These are phyloP conservation scores for Collybia sp. DNA, from an alignment of 768 basidiomycete genomes.

Conservation along the genomic window DNA sequence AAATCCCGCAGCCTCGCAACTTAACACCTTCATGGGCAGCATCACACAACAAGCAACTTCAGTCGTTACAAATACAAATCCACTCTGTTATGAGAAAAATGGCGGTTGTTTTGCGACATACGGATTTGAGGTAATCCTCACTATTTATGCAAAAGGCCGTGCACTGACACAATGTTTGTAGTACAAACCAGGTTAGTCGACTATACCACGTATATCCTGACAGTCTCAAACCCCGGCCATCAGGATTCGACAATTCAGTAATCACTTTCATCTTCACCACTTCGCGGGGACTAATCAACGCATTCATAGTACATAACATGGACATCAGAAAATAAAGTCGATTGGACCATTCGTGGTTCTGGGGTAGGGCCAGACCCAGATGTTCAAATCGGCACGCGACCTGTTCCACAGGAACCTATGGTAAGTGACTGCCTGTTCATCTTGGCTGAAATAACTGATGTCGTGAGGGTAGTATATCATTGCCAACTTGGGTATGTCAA, in stretches of 20 bases:
- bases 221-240: not conserved
- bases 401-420: constrained; percentile 84
- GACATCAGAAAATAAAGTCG: constrained; percentile 60
- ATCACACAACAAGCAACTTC: constrained; percentile 78
- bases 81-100: constrained; percentile 60
- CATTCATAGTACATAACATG: constrained; percentile 73
- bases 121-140: constrained; percentile 62
- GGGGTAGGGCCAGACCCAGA: constrained; percentile 60
- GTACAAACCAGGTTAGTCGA: constrained; percentile 35
- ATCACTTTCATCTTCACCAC: constrained; percentile 13
- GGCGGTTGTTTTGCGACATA: constrained; percentile 65
- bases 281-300: constrained; percentile 27
- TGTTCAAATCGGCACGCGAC: constrained; percentile 59
- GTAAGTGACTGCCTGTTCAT: constrained; percentile 30
- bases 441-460: not conserved
- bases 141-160: not conserved
- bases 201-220: too few species aligned
- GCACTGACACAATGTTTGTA: constrained; percentile 6
- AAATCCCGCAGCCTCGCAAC: constrained; percentile 46
- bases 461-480: constrained; percentile 60
- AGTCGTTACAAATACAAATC: constrained; percentile 62
- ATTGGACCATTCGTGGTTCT: constrained; percentile 73
- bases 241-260: constrained; percentile 64
- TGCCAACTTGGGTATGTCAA: constrained; percentile 78
- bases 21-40: constrained; percentile 68